Conservation (phyloP, 2,329 filamentous ascomycete genomes). For the Penicillium thymicola region DNA sequence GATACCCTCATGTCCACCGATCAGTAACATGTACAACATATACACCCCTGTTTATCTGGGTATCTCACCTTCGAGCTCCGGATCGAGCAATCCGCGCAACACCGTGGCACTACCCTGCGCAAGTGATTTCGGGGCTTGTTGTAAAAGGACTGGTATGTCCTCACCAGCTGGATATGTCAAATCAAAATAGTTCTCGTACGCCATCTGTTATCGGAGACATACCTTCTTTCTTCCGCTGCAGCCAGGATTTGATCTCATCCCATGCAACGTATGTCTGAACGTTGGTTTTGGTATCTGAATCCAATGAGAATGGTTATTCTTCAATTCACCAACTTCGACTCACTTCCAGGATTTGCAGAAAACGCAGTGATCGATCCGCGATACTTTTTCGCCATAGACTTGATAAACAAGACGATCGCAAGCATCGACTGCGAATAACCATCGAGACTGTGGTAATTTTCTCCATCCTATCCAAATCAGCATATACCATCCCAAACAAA, state of each 20-base stretch:
- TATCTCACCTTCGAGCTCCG: conserved; percentile 20
- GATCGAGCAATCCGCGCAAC: conserved; percentile 26
- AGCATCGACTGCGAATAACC: conserved; percentile 28
- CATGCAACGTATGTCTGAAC: conserved; percentile 20
- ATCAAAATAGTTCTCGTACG: background rate
- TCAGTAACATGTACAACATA: background rate
- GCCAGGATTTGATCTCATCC: conserved; percentile 22
- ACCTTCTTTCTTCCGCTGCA: conserved; percentile 26
- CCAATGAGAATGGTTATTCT: background rate
- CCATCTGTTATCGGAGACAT: background rate
- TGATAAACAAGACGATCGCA: conserved; percentile 26
- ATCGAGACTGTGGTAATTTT: conserved; percentile 25
- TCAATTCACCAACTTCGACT: background rate
- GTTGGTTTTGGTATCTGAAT: conserved; percentile 22
- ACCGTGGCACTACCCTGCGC: conserved; percentile 22
- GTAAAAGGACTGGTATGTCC: conserved; percentile 22
- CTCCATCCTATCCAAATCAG: conserved; percentile 18
- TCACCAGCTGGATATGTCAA: conserved; percentile 14
- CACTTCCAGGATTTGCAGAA: conserved; percentile 28
- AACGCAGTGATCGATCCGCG: conserved; percentile 18
- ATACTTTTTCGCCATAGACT: conserved; percentile 18
- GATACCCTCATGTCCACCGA: background rate
- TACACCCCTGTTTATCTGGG: background rate
- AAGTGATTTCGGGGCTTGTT: conserved; percentile 25
- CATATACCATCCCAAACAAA: background rate